Percentiles rank a stretch among this genome's conserved stretches.
phyloP scores from a whole-genome alignment of 768 basidiomycete genomes.

The Lentinula sp. region DNA sequence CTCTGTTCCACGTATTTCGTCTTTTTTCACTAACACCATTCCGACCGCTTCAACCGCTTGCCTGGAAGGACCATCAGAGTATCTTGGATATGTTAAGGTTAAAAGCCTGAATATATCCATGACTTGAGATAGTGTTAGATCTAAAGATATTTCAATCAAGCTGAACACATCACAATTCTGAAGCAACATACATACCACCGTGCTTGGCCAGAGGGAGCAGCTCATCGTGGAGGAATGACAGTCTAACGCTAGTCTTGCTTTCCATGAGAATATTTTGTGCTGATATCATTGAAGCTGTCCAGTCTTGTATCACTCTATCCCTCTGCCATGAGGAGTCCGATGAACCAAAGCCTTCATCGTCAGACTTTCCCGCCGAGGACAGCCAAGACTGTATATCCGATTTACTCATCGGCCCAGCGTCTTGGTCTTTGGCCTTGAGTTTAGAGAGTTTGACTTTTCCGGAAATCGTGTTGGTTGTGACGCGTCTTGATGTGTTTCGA shows the following conservation, averaged over 20 bases:
- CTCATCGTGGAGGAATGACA: constrained; percentile 59
- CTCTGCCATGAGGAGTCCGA: constrained; percentile 37
- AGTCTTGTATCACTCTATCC: constrained; percentile 47
- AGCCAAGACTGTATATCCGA: constrained; percentile 64
- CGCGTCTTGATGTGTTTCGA: not conserved
- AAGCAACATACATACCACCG: constrained; percentile 37
- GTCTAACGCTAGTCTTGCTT: constrained; percentile 46
- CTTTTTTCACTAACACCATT: constrained; percentile 56
- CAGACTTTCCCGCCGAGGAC: constrained; percentile 34
- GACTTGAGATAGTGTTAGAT: constrained; percentile 51
- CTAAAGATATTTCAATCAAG: constrained; percentile 25
- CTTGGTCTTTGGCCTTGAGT: constrained; percentile 43
- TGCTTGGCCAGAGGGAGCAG: constrained; percentile 49
- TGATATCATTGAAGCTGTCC: constrained; percentile 47
- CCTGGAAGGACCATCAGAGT: constrained; percentile 65
- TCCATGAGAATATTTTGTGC: constrained; percentile 46
- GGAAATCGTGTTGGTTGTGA: constrained; percentile 17
- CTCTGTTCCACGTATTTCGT: constrained; percentile 43
- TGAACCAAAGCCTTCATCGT: constrained; percentile 19
- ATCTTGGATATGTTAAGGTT: constrained; percentile 72
- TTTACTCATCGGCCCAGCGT: constrained; percentile 32
- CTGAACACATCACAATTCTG: not conserved
- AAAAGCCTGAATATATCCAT: constrained; percentile 70
- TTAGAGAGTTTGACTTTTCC: constrained; percentile 36
- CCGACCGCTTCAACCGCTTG: constrained; percentile 66